Evolutionary conservation across 306 rosid species (phyloP), one percentile per base, ranked within the genome.

Genomic region (Prunus mongolica): DNA sequence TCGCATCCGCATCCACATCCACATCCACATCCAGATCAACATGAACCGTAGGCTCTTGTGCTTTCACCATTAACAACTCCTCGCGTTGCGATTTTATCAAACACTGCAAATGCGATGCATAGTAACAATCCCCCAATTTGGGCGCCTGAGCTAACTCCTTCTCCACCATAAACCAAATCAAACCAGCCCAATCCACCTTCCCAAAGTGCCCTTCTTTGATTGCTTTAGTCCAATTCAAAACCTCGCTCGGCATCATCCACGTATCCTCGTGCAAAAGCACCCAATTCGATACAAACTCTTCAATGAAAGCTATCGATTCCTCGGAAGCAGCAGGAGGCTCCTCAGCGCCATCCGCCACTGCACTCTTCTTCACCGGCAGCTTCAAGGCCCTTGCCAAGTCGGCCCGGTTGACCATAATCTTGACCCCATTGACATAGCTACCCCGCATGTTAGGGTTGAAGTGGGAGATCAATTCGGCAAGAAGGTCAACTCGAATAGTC

Each of bases 71-170:
- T 62, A 88, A 76, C 64, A 91, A 51, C 56, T 90, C 86, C 74
- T 82, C 85, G 13, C 79, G 82, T 85, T 95, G 93, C 0, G 62
- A 56, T 86, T 78, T 88, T 50, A 95, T 90, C 83, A 95, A 76
- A 15, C 77, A 84, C 86, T 90, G 97, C 85, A 95, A 80, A 87
- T 95, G 96, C 2, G 98, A 86, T 3, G 98, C 97, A 72, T 92
- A 95, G 79, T 90, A 92, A 87, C 98, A 95, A 46, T 81, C 75
- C 51, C 22, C 84, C 78, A 92, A 72, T 60, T 72, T 72, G 0
- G 85, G 75, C 10, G 87, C 67, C 79, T 66, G 79, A 60, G 54
- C 73, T 82, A 95, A 77, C 85, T 95, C 98, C 84, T 87, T 92
- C 58, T 89, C 97, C 78, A 89, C 78, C 98, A 94, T 89, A 76